Evolutionary conservation across 2,329 filamentous ascomycete genomes (phyloP).

Genomic region (Fusarium dlaminii): DNA sequence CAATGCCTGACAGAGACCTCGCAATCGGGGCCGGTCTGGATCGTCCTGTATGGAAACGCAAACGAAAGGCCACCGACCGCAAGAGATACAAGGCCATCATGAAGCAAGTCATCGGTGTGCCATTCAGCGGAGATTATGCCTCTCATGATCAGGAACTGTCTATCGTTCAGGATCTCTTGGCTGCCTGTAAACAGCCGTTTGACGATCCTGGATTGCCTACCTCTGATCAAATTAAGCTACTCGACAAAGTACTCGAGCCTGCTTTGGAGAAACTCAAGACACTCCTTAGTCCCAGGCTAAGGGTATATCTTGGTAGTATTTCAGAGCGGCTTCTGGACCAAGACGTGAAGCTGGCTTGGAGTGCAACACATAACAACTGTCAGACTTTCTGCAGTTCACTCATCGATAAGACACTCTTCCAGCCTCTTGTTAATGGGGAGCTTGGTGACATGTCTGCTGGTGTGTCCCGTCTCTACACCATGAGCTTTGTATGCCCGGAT

Average conservation of each 20-base stretch:
- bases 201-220: slow-evolving; percentile 32
- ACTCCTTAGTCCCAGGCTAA: slow-evolving; percentile 38
- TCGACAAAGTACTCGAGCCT: slow-evolving; percentile 25
- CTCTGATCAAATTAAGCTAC: slow-evolving; percentile 11
- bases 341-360: slow-evolving; percentile 45
- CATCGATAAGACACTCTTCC: slow-evolving; percentile 46
- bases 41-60: slow-evolving; percentile 23
- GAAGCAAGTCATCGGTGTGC: slow-evolving; percentile 52
- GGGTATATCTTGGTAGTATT: slow-evolving; percentile 46
- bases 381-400: slow-evolving; percentile 51
- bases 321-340: slow-evolving; percentile 42
- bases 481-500: slow-evolving; percentile 52
- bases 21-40: slow-evolving; percentile 24
- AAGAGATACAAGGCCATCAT: slow-evolving; percentile 51
- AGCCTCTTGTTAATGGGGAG: slow-evolving; percentile 31
- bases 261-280: slow-evolving; percentile 33
- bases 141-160: slow-evolving; percentile 37
- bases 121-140: slow-evolving; percentile 46
- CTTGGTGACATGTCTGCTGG: background rate
- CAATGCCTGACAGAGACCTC: slow-evolving; percentile 20
- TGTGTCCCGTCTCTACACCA: slow-evolving; percentile 45
- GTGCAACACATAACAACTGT: slow-evolving; percentile 48
- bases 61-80: background rate
- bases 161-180: slow-evolving; percentile 43
- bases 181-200: slow-evolving; percentile 35